Evolutionary conservation across 2,329 filamentous ascomycete species (phyloP).

Genomic region (Nemania serpens): DNA sequence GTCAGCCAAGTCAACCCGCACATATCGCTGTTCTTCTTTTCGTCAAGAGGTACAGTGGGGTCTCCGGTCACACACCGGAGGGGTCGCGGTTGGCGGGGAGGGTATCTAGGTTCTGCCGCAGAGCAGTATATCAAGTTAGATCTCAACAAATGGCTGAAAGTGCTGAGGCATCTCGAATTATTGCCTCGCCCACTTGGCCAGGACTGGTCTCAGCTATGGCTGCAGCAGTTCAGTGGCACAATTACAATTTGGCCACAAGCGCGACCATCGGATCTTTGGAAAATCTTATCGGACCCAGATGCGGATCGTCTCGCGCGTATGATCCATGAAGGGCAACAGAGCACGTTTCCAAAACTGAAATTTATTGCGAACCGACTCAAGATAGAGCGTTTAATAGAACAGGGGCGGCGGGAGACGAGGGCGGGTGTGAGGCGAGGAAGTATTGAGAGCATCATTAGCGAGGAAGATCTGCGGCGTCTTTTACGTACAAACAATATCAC

Average conservation of each 20-base stretch:
- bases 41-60: conserved; percentile 86
- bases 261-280: conserved; percentile 76
- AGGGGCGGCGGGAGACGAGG: conserved; percentile 59
- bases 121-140: conserved; percentile 97
- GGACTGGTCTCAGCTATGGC: conserved; percentile 96
- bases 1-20: conserved; percentile 91
- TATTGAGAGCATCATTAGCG: conserved; percentile 64
- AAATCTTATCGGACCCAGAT: conserved; percentile 85
- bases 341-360: conserved; percentile 86
- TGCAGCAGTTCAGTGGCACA: conserved; percentile 92
- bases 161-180: conserved; percentile 88
- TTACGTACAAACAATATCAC: conserved; percentile 41
- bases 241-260: conserved; percentile 96
- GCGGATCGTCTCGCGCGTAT: conserved; percentile 77
- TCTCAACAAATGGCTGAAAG: conserved; percentile 96
- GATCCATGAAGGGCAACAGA: conserved; percentile 88
- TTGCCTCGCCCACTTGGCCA: conserved; percentile 88
- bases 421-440: conserved; percentile 54
- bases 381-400: conserved; percentile 73
- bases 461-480: conserved; percentile 61
- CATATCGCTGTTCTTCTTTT: conserved; percentile 99
- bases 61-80: conserved; percentile 92
- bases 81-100: conserved; percentile 93
- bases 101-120: conserved; percentile 87
- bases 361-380: conserved; percentile 88